A percentile compares a stretch with the other conserved stretches of the same genome.
phyloP scores from a whole-genome alignment of 2,329 filamentous ascomycete genomes.

The Stromatinia cepivora region DNA sequence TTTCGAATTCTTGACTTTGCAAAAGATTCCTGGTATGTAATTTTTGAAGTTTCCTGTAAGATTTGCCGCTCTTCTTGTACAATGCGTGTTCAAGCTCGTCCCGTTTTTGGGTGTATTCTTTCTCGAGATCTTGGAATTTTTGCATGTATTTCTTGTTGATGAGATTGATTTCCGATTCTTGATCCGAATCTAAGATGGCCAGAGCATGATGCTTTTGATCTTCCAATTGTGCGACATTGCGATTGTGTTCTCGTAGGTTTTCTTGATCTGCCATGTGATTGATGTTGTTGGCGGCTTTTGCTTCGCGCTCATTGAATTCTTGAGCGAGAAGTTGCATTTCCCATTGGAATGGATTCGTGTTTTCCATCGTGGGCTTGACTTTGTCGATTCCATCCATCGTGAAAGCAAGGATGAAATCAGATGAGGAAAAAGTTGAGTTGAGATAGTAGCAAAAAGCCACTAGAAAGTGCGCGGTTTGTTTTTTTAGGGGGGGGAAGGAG shows the following conservation, averaged over 20 bases:
- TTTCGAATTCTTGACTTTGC: background rate
- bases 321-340: slow-evolving; percentile 6
- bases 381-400: background rate
- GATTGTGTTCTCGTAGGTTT: background rate
- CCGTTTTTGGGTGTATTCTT: background rate
- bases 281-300: background rate
- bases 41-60: background rate
- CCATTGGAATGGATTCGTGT: background rate
- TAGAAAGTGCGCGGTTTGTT: background rate
- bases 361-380: background rate
- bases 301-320: background rate
- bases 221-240: background rate
- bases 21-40: background rate
- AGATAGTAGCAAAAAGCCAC: background rate
- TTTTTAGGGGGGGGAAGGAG: background rate
- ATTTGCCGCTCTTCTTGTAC: background rate
- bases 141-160: background rate
- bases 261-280: background rate
- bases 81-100: background rate
- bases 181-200: background rate
- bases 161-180: background rate
- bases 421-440: background rate
- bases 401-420: background rate
- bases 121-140: background rate
- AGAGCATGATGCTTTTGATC: background rate